A percentile compares a stretch with the other conserved stretches of the same genome.
Evolutionary conservation across 176 grass and related monocot genomes (phyloP).

Genomic region (Chrysopogon serrulatus): DNA sequence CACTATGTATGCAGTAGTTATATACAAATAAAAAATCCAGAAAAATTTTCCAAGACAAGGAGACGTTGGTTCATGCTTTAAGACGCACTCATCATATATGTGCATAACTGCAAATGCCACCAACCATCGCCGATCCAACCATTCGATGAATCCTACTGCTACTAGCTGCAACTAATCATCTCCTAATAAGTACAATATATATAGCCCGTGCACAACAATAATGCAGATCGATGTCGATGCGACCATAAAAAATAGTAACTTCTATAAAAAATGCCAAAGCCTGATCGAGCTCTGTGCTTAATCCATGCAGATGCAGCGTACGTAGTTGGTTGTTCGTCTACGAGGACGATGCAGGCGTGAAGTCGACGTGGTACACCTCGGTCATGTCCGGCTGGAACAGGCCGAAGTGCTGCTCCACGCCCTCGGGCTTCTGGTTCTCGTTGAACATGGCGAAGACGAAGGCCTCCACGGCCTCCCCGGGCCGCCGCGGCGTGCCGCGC

Average conservation of each 20-base stretch:
- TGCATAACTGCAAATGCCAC: background rate
- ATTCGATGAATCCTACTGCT: background rate
- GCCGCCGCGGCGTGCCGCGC: conserved; percentile 63
- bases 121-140: background rate
- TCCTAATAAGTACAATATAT: no score
- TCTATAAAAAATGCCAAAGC: background rate
- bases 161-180: background rate
- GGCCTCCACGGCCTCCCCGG: conserved; percentile 66
- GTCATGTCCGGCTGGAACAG: conserved; percentile 83
- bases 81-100: no score
- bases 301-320: background rate
- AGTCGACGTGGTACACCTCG: conserved; percentile 86
- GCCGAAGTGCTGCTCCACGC: conserved; percentile 78
- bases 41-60: background rate
- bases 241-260: background rate
- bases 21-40: background rate
- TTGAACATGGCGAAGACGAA: conserved; percentile 97
- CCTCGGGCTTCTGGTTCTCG: conserved; percentile 80
- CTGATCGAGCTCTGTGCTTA: no score
- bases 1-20: background rate
- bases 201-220: background rate
- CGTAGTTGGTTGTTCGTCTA: background rate
- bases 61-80: no score
- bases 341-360: conserved; percentile 9
- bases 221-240: background rate